A percentile compares a stretch with the other conserved stretches of the same genome.
phyloP scores from a whole-genome alignment of 768 basidiomycete genomes.

The Hydnomerulius pinastri region DNA sequence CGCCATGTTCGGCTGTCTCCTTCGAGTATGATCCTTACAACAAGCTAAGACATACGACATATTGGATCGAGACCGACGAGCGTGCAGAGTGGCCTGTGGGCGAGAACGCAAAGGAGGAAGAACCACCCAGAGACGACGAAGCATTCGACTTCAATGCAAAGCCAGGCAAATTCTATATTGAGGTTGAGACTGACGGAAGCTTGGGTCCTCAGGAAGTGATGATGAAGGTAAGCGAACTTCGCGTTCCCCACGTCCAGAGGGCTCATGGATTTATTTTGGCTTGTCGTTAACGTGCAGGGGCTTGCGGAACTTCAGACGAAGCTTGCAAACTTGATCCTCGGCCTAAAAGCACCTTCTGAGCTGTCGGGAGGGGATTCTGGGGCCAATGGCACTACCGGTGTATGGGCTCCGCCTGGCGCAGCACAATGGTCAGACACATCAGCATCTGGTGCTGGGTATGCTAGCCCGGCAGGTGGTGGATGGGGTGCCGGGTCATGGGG shows the following conservation, averaged over 20 bases:
- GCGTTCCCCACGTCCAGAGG: not conserved
- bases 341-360: constrained; percentile 65
- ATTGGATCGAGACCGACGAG: constrained; percentile 89
- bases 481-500: constrained; percentile 33
- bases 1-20: constrained; percentile 89
- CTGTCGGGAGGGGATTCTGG: constrained; percentile 38
- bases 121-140: constrained; percentile 75
- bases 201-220: constrained; percentile 87
- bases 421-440: constrained; percentile 30
- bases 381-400: constrained; percentile 19
- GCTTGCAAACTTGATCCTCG: constrained; percentile 76
- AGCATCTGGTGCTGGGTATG: constrained; percentile 33
- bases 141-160: constrained; percentile 87
- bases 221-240: constrained; percentile 60
- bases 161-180: constrained; percentile 89
- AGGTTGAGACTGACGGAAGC: constrained; percentile 94
- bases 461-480: constrained; percentile 31
- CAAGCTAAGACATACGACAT: constrained; percentile 90
- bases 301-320: constrained; percentile 79
- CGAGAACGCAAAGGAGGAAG: constrained; percentile 84
- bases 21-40: constrained; percentile 99
- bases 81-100: constrained; percentile 90
- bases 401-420: constrained; percentile 27
- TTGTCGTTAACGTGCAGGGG: constrained; percentile 47
- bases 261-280: not conserved